Evolutionary conservation across 306 rosid species (phyloP), one percentile per base, ranked within the genome.

Genomic region (Lathyrus tuberosus): DNA sequence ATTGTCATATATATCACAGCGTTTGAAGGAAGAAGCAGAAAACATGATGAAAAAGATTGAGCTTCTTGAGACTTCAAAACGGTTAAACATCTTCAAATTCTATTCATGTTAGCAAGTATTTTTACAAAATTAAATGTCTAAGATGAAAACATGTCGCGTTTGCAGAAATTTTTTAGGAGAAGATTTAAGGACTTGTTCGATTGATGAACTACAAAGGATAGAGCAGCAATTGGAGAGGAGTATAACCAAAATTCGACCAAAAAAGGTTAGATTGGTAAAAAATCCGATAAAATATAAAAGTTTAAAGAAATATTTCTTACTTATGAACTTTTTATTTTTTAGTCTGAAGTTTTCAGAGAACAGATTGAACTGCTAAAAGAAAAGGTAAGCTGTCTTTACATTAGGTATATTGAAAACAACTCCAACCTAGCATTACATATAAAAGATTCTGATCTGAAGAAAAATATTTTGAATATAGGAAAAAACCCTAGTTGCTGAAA

Each of bases 151-250:
- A 30, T 31, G 6, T 31, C 35, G 35, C 6, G 35, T 0, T 54
- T 65, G 58, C 12, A 91, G 97, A 83, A 85, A 83, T 71, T 75
- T 89, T 51, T 47, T 88, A 80, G 96, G 97, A 78, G 88, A 89
- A 83, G 77, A 81, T 62, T 37, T 91, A 17, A 90, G 69, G 15
- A 33, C 84, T 63, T 82, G 86, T 83, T 82, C 86, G 69, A 6
- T 91, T 20, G 90, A 86, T 59, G 97, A 91, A 69, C 76, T 91
- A 37, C 85, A 77, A 54, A 81, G 82, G 41, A 54, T 91, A 0
- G 97, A 91, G 65, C 81, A 78, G n/a, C 91, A 87, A 74, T 64
- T 91, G 65, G 90, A 87, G 85, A 85, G 12, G 65, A 89, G 97
- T 24, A 76, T 87, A 17, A 61, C 17, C 69, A 85, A 5, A 46